Percentiles rank a stretch among this genome's conserved stretches.
These are phyloP conservation scores for Discostella pseudostelligera DNA, from an alignment of 108 stramenopile genomes.

Conservation along the genomic window DNA sequence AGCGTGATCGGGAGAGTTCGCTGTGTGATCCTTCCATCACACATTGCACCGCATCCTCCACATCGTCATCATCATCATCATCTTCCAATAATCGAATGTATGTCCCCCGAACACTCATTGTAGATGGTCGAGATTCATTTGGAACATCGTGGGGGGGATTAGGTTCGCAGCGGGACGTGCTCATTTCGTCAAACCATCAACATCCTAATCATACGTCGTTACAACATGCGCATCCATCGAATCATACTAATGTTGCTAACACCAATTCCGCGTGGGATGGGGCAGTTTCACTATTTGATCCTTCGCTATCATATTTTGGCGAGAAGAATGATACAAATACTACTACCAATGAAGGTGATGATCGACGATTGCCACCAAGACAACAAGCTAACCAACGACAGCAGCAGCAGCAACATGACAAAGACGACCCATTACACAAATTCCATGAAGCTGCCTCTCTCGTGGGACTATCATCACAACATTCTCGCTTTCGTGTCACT, in stretches of 20 bases:
- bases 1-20: slow-evolving; percentile 13
- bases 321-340: background rate
- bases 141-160: slow-evolving; percentile 3
- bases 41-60: slow-evolving; percentile 2
- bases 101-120: slow-evolving; percentile 67
- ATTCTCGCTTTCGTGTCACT: slow-evolving; percentile 23
- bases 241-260: too few species aligned
- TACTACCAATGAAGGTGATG: background rate
- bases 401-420: background rate
- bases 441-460: slow-evolving; percentile 22
- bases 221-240: too few species aligned
- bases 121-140: slow-evolving; percentile 57
- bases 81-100: slow-evolving; percentile 30
- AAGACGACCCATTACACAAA: slow-evolving; percentile 17
- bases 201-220: too few species aligned
- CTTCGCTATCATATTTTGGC: background rate
- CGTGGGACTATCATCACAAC: slow-evolving; percentile 14
- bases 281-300: slow-evolving; percentile 6
- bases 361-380: background rate
- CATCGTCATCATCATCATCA: background rate
- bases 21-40: slow-evolving; percentile 64
- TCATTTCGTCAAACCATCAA: too few species aligned
- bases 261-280: slow-evolving; percentile 1
- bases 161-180: too few species aligned
- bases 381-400: background rate